These are phyloP conservation scores for Penicillium steckii DNA, from an alignment of 495 filamentous ascomycete genomes.

Conservation along the genomic window DNA sequence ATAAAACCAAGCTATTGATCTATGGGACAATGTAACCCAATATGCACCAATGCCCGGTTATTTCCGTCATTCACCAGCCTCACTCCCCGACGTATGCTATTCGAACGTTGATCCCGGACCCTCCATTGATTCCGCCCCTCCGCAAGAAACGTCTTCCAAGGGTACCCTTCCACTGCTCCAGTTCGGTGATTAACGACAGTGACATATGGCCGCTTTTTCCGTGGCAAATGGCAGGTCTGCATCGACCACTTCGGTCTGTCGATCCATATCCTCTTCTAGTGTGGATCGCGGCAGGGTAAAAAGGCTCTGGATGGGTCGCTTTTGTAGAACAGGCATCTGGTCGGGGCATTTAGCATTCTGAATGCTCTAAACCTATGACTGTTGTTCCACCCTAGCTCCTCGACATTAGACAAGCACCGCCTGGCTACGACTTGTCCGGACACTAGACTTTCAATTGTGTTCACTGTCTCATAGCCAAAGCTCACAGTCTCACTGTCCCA, in stretches of 20 bases:
- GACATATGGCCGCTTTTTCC: constrained; percentile 22
- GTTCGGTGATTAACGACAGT: no score
- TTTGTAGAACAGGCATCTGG: constrained; percentile 21
- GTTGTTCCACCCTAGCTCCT: no score
- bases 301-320: constrained; percentile 30
- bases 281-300: constrained; percentile 30
- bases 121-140: no score
- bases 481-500: background rate
- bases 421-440: background rate
- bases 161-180: no score
- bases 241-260: constrained; percentile 32
- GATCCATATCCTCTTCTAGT: constrained; percentile 31
- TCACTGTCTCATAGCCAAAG: constrained; percentile 2
- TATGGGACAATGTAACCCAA: background rate
- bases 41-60: no score
- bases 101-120: no score
- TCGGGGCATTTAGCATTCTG: constrained; percentile 22
- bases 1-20: background rate
- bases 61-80: no score
- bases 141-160: no score
- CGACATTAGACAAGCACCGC: background rate
- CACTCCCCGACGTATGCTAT: no score
- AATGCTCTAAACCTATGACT: no score
- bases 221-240: constrained; percentile 20
- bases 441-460: background rate